phyloP scores from a whole-genome alignment of 208 protist species.

The Wallacemonas sp. region DNA sequence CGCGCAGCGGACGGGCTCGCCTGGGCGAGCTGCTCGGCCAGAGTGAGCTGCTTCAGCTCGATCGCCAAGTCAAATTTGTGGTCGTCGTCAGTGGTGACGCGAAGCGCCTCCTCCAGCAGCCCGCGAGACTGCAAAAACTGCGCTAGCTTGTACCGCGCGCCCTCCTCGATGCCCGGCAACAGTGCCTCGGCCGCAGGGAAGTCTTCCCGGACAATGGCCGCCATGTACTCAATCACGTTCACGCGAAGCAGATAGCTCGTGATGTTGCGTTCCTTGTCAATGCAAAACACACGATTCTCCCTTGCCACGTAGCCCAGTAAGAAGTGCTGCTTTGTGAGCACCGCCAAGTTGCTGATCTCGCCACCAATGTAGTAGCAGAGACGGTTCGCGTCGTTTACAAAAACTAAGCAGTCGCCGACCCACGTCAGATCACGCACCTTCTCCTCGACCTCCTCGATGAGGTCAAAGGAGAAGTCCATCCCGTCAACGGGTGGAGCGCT shows the following conservation, averaged over 20 bases:
- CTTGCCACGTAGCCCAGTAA: slow-evolving; percentile 95
- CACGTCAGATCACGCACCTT: slow-evolving; percentile 91
- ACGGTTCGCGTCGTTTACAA: slow-evolving; percentile 91
- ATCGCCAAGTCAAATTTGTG: slow-evolving; percentile 96
- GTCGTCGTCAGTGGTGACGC: slow-evolving; percentile 94
- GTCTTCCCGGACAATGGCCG: slow-evolving; percentile 94
- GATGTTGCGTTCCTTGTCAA: slow-evolving; percentile 94
- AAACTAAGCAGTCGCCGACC: slow-evolving; percentile 98
- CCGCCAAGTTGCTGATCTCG: slow-evolving; percentile 91
- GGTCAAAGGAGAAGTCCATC: slow-evolving; percentile 96
- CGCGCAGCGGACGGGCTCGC: slow-evolving; percentile 60
- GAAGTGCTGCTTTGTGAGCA: slow-evolving; percentile 90
- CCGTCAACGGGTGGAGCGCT: slow-evolving; percentile 84
- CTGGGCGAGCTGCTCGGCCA: slow-evolving; percentile 80
- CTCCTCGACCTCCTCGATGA: slow-evolving; percentile 93
- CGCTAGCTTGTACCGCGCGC: slow-evolving; percentile 88
- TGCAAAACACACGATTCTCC: slow-evolving; percentile 95
- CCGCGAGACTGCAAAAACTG: slow-evolving; percentile 95
- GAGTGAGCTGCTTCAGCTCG: slow-evolving; percentile 75
- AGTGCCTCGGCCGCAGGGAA: slow-evolving; percentile 84
- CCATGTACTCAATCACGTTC: slow-evolving; percentile 97
- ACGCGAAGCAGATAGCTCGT: slow-evolving; percentile 92
- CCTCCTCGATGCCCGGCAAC: slow-evolving; percentile 81
- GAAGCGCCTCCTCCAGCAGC: slow-evolving; percentile 90
- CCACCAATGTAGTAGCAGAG: slow-evolving; percentile 98